Base-by-base conservation (phyloP, 2,329 filamentous ascomycete species). In the Colletotrichum sidae region DNA sequence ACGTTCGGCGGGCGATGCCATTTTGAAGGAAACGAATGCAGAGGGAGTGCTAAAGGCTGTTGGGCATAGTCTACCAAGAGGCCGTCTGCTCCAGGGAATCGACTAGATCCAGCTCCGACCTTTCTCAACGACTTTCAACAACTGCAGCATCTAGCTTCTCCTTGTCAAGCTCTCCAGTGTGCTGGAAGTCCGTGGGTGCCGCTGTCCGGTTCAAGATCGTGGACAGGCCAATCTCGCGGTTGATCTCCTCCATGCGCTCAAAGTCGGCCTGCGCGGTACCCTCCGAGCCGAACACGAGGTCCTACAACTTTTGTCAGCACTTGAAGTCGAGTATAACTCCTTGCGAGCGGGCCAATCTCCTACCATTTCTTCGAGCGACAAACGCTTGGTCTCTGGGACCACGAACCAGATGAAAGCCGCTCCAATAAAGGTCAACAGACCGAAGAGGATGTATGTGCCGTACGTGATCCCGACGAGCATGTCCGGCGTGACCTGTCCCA, bases 161-260 rank as follows among this genome's bases (percentile, higher is more conserved):
- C 42, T 66, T 66, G 46, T 66, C 63, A 13, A 62, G 7, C 2
- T 53, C 47, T 11, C 35, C 41, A 11, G 47, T 56, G 11, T 49
- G 46, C n/a, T 55, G 54, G n/a, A 49, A 41, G 7, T 38, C 52
- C 2, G 46, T 34, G 13, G 25, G 33, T 1, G 52, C 52, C 3
- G 41, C 52, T 8, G 39, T 25, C 3, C 52, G 58, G 35, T 66
- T 66, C 35, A 66, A 41, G 7, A 63, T 47, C 9, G 76, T 75
- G 1, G 74, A 80, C 2, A 92, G 78, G 0, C 91, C 91, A 67
- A 93, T 88, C 70, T 92, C 90, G 38, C 80, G 78, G 73, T 92
- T 90, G 71, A 93, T 92, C 74, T 90, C 87, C n/a, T 84, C 83
- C 88, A 92, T 92, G 35, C 90, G 84, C 76, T 91, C 88, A 57